Evolutionary conservation across 129 eudicot genomes (phyloP), one percentile per base, ranked within the genome.

Genomic region (Saposhnikovia divaricata): DNA sequence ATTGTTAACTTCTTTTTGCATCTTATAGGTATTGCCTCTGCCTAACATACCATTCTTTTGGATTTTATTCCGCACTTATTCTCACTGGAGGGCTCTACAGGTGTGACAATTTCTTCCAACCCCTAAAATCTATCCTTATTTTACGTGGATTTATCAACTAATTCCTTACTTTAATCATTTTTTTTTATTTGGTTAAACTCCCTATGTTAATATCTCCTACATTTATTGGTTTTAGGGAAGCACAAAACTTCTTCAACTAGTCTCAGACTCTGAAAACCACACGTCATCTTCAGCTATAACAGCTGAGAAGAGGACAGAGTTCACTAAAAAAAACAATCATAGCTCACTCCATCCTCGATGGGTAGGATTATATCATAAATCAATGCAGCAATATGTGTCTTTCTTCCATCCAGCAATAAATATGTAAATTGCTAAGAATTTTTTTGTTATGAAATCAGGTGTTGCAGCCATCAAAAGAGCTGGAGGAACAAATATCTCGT

Each of bases 1-100:
- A 3, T 21, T 44, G 27, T 10, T 43, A 73, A 42, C 25, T 23
- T 55, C 45, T 78, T 79, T 47, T 19, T 31, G 9, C n/a, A 63
- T 66, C 69, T 12, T 80, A 72, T 85, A 96, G 99, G 95, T 96
- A 81, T 84, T 96, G 66, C 98, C 98, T 48, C 82, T 92, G 88
- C 99, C 99, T 45, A 96, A 96, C 79, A 89, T 96, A 81, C 97
- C 99, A 15, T 96, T 96, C 87, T 96, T 96, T 80, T 96, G 99
- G 98, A 81, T 87, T 69, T 88, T 90, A 57, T 92, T 90, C 78
- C 99, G 98, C 48, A 78, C 97, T 9, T 92, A 92, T 82, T 92
- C 98, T 72, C 95, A 92, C 83, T 96, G 97, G 98, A 91, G 92
- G 85, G 99, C 99, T 82, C 87, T 84, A 47, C 85, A 96, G 95